Conservation (phyloP, 306 rosid species). For the Sechiopsis laciniata region DNA sequence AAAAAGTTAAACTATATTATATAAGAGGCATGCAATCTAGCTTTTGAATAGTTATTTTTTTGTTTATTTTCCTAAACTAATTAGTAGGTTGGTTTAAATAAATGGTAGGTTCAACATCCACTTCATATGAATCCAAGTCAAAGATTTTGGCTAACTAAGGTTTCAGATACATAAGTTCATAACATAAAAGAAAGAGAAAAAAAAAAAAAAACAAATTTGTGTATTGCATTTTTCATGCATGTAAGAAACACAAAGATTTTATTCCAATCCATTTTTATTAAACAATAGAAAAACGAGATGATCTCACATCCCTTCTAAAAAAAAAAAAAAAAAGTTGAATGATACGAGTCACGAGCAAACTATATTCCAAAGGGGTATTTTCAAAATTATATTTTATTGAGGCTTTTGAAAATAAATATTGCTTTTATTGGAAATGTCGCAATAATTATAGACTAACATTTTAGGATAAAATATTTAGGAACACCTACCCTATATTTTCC, state of each 20-base stretch:
- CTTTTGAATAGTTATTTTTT: too few relatives aligned
- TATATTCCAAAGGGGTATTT: background rate
- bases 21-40: too few relatives aligned
- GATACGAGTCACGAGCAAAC: conserved; percentile 5
- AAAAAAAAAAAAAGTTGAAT: background rate
- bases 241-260: background rate
- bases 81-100: background rate
- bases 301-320: background rate
- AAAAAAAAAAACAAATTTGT: background rate
- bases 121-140: background rate
- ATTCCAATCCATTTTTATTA: background rate
- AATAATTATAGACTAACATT: background rate
- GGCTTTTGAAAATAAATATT: background rate
- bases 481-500: background rate
- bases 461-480: background rate
- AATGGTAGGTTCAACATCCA: too few relatives aligned
- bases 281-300: background rate
- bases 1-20: too few relatives aligned
- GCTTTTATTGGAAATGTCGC: conserved; percentile 4
- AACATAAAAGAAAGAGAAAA: background rate
- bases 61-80: too few relatives aligned
- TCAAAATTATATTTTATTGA: background rate
- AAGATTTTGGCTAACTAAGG: background rate
- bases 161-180: too few relatives aligned
- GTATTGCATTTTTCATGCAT: background rate